Evolutionary conservation across 1,139 yeast species (phyloP), one percentile per base, ranked within the genome.

Genomic region (Ashbya aceris): DNA sequence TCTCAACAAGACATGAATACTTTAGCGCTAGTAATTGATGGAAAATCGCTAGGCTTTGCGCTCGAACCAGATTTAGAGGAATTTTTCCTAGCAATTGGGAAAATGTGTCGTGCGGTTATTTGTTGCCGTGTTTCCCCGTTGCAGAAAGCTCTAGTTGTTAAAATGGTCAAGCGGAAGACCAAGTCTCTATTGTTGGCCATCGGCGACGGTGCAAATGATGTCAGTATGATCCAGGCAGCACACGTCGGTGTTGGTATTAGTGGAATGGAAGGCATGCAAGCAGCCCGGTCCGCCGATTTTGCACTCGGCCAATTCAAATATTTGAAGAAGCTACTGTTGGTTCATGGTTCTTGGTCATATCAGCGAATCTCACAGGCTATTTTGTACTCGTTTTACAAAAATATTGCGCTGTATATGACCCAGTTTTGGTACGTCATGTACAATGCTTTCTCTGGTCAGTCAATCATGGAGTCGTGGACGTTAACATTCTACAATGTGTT

Each of bases 201-300:
- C 58, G 99, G 99, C 41, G 99, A 91, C 66, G 99, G 98, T 53
- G 96, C 98, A 3, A 91, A 91, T 59, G 99, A 91, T 67, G 98
- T 91, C 27, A 84, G 95, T 36, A 91, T 91, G 99, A 91, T 91
- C 53, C 98, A 91, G 64, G 96, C 97, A 10, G 98, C 98, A 0
- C 96, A 91, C 63, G 95, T 91, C 40, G 99, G 99, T 47, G 94
- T 91, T 36, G 99, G 99, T 60, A 91, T 91, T 52, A 85, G 93
- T 57, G 99, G 99, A 53, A 84, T 86, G 85, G 98, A 93, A 67
- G 99, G 99, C 53, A 89, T 89, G 87, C 99, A 93, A 64, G 98
- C 98, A 7, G 97, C 98, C 0, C 74, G 98, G 63, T 81, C 94
- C 63, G 98, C 99, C 0, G 99, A 93, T 69, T 79, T 91, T 46